Conservation (phyloP, 306 rosid genomes). For the Carpinus fangiana region DNA sequence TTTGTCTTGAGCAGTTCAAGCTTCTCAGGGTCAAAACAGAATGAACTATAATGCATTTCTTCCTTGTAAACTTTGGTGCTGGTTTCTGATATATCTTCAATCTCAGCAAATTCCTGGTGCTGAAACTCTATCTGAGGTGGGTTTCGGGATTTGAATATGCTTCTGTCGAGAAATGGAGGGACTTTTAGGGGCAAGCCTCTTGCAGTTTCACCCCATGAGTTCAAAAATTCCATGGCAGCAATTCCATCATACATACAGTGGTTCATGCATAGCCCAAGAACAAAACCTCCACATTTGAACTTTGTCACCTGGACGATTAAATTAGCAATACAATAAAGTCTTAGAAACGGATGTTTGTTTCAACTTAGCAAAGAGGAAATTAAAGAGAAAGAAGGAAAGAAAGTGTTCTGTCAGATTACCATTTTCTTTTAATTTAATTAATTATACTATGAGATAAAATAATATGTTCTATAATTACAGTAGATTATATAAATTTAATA, state of each 20-base stretch:
- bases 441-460: not conserved
- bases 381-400: not conserved
- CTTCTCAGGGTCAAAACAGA: conserved; percentile 55
- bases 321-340: not conserved
- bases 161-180: conserved; percentile 61
- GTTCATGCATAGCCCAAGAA: conserved; percentile 54
- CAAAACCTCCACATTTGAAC: conserved; percentile 84
- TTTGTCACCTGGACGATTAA: conserved; percentile 53
- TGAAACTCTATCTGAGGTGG: conserved; percentile 60
- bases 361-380: not conserved
- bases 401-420: not conserved
- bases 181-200: conserved; percentile 58
- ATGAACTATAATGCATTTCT: conserved; percentile 45
- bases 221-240: conserved; percentile 67
- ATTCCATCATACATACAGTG: conserved; percentile 78
- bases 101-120: conserved; percentile 65
- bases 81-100: conserved; percentile 61
- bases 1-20: conserved; percentile 56
- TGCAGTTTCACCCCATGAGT: conserved; percentile 69
- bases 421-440: not conserved
- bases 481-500: not conserved
- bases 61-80: conserved; percentile 44
- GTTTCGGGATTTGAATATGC: conserved; percentile 60
- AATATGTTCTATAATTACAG: not conserved
- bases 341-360: not conserved